Base-by-base conservation (phyloP, 176 grass and related monocot genomes). In the Areca catechu region DNA sequence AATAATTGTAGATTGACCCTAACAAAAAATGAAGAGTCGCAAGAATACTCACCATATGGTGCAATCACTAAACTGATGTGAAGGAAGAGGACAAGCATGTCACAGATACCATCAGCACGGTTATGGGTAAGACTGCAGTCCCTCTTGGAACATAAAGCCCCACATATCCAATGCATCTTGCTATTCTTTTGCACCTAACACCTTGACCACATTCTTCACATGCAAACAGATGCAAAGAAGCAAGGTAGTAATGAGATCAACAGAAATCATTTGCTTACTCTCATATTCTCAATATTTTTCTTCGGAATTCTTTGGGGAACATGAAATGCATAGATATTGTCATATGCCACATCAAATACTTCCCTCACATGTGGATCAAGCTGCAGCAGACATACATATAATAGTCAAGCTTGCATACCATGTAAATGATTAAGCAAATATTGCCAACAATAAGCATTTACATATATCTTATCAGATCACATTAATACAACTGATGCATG, bases 311-410 rank as follows among this genome's bases (percentile, higher is more conserved):
- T 97, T 80, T 97, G 92, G 7, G 83, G 74, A 66, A 57, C 68
- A 77, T 97, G 92, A 69, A 97, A 97, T 72, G 86, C 92, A 75
- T 90, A 91, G 57, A 96, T 97, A 73, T 90, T 97, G 28, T 87
- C 69, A 70, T 97, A 97, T 23, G 92, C 92, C 67, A 97, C 80
- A 24, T 97, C 80, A 18, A 97, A 97, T 77, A 83, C 77, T 85
- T 90, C 71, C 71, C 82, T 88, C 37, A 97, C 83, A 60, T 66
- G 78, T 66, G 83, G 86, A 73, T 97, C 92, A 88, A 91, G 83
- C 92, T 97, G 72, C 61, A 87, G 19, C 48, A 43, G 34, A 12
- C 10, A 43, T 12, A 43, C 7, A 43, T 43, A 43, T 43, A 43
- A 43, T 43, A 43, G 2, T 43, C 3, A 43, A 1, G 34, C 34